These are phyloP conservation scores for Penicillium pancosmium DNA, from an alignment of 495 filamentous ascomycete genomes.

Conservation along the genomic window DNA sequence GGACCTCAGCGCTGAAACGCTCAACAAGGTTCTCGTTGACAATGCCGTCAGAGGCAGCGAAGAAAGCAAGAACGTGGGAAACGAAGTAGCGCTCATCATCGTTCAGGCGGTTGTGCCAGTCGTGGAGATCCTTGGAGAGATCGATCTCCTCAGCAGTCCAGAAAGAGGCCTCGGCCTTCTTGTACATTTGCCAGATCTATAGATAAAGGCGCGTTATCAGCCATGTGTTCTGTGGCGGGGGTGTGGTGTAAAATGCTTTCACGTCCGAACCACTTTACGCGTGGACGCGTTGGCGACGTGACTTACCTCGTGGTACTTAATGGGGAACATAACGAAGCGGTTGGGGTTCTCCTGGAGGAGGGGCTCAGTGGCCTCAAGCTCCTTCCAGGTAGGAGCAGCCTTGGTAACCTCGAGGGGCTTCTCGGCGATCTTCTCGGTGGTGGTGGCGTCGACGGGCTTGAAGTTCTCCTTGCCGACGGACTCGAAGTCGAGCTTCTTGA, in stretches of 20 bases:
- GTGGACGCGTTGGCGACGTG: slow-evolving; percentile 57
- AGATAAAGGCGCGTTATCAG: slow-evolving; percentile 15
- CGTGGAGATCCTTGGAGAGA: slow-evolving; percentile 96
- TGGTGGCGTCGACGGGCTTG: slow-evolving; percentile 49
- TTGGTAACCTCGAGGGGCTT: slow-evolving; percentile 48
- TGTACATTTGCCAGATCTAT: slow-evolving; percentile 99
- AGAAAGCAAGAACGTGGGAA: slow-evolving; percentile 98
- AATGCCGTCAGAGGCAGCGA: slow-evolving; percentile 98
- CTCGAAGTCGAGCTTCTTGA: slow-evolving; percentile 84
- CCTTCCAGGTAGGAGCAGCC: slow-evolving; percentile 65
- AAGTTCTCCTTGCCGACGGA: slow-evolving; percentile 80
- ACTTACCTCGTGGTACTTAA: slow-evolving; percentile 98
- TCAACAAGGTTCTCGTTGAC: slow-evolving; percentile 99
- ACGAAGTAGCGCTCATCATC: slow-evolving; percentile 98
- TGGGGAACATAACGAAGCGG: slow-evolving; percentile 96
- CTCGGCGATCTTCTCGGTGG: slow-evolving; percentile 53
- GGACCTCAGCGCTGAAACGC: slow-evolving; percentile 96
- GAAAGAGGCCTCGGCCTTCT: slow-evolving; percentile 99
- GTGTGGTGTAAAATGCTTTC: slow-evolving; percentile 18
- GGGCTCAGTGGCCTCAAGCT: slow-evolving; percentile 80
- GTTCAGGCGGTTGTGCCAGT: slow-evolving; percentile 97
- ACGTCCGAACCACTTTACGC: slow-evolving; percentile 63
- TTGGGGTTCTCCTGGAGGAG: slow-evolving; percentile 94
- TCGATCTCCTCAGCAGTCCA: slow-evolving; percentile 99
- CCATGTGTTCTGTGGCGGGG: slow-evolving; percentile 22